Conservation (phyloP, 78 protist species). For the Isochrysis galbana region DNA sequence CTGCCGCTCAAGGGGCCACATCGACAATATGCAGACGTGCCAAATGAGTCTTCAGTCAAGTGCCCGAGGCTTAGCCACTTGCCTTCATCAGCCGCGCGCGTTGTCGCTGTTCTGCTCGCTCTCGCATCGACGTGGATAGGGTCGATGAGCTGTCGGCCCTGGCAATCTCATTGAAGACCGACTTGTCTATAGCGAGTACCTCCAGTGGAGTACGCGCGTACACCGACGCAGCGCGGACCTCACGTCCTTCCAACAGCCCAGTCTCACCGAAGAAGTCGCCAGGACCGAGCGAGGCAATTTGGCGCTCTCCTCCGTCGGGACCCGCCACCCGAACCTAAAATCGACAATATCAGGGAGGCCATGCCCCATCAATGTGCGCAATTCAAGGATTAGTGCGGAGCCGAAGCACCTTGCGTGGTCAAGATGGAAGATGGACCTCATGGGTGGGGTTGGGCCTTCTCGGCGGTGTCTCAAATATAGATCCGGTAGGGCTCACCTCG, state of each 20-base stretch:
- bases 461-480: no score
- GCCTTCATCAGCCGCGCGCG: not conserved
- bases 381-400: no score
- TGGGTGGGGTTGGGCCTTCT: no score
- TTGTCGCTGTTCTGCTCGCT: not conserved
- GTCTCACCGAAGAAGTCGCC: slow-evolving; percentile 7
- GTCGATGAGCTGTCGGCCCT: not conserved
- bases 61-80: no score
- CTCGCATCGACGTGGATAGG: not conserved
- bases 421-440: no score
- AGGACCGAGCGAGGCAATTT: not conserved
- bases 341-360: no score
- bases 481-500: no score
- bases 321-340: not conserved
- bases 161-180: not conserved
- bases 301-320: not conserved
- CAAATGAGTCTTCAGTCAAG: no score
- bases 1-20: no score
- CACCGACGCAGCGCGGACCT: not conserved
- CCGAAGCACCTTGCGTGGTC: no score
- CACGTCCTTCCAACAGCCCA: not conserved
- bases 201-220: not conserved
- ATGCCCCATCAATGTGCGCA: no score
- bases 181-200: not conserved
- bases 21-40: no score